A percentile compares a stretch with the other conserved stretches of the same genome.
Evolutionary conservation across 169 alveolate species (phyloP).

Genomic region (Pseudocohnilembus persalinus): DNA sequence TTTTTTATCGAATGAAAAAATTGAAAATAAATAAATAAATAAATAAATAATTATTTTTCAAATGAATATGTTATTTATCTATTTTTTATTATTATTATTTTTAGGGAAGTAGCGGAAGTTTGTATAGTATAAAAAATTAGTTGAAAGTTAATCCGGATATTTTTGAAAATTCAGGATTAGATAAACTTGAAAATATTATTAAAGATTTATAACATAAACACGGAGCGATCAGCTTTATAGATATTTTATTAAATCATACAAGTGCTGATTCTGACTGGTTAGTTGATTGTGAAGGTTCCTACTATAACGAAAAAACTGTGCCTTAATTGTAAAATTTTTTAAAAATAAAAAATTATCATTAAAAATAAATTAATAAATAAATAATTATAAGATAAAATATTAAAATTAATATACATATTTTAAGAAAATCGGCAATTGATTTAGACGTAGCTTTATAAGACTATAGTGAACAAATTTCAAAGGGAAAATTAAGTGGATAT

Average conservation of each 20-base stretch:
- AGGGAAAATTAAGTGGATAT: slow-evolving; percentile 57
- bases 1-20: too few relatives aligned
- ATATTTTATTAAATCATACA: slow-evolving; percentile 92
- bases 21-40: too few relatives aligned
- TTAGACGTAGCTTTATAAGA: slow-evolving; percentile 80
- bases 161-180: slow-evolving; percentile 49
- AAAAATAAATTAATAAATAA: too few relatives aligned
- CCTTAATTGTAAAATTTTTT: slow-evolving; percentile 75
- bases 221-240: slow-evolving; percentile 87
- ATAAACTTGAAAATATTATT: slow-evolving; percentile 58
- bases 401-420: too few relatives aligned
- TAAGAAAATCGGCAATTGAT: slow-evolving; percentile 72
- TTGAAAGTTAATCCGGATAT: slow-evolving; percentile 49
- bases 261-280: slow-evolving; percentile 90
- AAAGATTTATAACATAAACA: slow-evolving; percentile 60
- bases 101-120: not conserved
- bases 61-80: too few relatives aligned
- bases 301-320: slow-evolving; percentile 77
- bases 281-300: slow-evolving; percentile 87
- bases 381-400: too few relatives aligned
- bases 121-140: slow-evolving; percentile 44
- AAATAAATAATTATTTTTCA: too few relatives aligned
- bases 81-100: too few relatives aligned
- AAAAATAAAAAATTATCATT: too few relatives aligned
- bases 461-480: slow-evolving; percentile 52